phyloP scores from a whole-genome alignment of 768 basidiomycete genomes.

The Daedaleopsis sinensis region DNA sequence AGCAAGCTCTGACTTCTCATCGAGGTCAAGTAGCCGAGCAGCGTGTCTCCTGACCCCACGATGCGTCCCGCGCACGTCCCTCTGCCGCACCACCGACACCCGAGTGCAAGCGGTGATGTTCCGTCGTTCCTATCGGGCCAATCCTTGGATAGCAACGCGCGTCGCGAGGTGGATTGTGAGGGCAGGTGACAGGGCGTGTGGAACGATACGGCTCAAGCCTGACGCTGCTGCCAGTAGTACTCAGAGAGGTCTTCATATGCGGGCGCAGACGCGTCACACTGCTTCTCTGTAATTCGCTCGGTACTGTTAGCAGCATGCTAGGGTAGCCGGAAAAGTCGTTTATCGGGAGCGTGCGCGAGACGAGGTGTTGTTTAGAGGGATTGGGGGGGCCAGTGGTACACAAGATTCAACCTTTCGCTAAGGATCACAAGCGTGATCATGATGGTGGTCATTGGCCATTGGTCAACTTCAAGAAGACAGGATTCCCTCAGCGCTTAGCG shows the following conservation, averaged over 20 bases:
- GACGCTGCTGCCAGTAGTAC: slow-evolving; percentile 60
- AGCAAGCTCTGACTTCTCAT: slow-evolving; percentile 93
- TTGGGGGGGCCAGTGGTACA: slow-evolving; percentile 89
- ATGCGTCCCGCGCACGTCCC: slow-evolving; percentile 5
- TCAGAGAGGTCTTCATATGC: slow-evolving; percentile 37
- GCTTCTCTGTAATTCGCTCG: slow-evolving; percentile 35
- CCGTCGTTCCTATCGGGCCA: slow-evolving; percentile 13
- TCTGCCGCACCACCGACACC: slow-evolving; percentile 4
- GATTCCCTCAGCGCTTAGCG: too few relatives aligned
- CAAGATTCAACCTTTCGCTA: slow-evolving; percentile 76
- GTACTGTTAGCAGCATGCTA: slow-evolving; percentile 67
- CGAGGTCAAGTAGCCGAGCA: slow-evolving; percentile 79
- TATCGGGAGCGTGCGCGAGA: slow-evolving; percentile 68
- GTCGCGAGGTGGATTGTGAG: slow-evolving; percentile 51
- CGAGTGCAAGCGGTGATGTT: slow-evolving; percentile 6
- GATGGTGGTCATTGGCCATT: too few relatives aligned
- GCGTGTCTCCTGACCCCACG: slow-evolving; percentile 60
- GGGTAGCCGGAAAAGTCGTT: slow-evolving; percentile 53
- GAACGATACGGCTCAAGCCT: slow-evolving; percentile 53
- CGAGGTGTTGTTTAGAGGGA: slow-evolving; percentile 63
- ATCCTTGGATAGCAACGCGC: slow-evolving; percentile 53
- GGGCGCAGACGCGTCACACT: slow-evolving; percentile 9
- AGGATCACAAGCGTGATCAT: slow-evolving; percentile 82
- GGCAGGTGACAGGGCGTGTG: slow-evolving; percentile 27
- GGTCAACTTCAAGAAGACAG: too few relatives aligned